A percentile compares a stretch with the other conserved stretches of the same genome.
Evolutionary conservation across 2,329 filamentous ascomycete species (phyloP).

Genomic region (Cordyceps farinosa): DNA sequence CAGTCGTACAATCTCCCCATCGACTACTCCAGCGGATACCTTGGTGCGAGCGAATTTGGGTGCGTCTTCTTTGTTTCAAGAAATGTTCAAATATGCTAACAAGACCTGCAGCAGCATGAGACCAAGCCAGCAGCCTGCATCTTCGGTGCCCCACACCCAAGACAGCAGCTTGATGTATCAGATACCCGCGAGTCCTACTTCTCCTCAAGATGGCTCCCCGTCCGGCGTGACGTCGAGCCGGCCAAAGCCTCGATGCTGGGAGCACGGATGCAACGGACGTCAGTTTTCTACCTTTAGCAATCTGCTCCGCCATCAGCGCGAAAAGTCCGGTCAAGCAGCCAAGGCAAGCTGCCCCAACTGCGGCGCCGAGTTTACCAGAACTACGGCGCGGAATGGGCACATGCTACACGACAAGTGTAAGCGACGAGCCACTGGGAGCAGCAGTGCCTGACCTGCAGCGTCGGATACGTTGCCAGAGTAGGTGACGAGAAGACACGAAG

Average conservation of each 20-base stretch:
- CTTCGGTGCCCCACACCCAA: slow-evolving; percentile 20
- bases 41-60: slow-evolving; percentile 10
- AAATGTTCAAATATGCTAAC: neutral
- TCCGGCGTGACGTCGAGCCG: slow-evolving; percentile 65
- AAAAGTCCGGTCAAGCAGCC: slow-evolving; percentile 86
- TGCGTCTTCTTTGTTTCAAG: neutral
- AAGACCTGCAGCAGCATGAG: neutral
- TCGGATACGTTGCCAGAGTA: neutral
- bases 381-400: slow-evolving; percentile 84
- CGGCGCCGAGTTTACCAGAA: slow-evolving; percentile 88
- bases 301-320: slow-evolving; percentile 83
- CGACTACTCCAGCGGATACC: slow-evolving; percentile 36
- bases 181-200: slow-evolving; percentile 23
- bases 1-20: slow-evolving; percentile 41
- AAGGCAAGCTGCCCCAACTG: slow-evolving; percentile 90
- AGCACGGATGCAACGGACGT: slow-evolving; percentile 92
- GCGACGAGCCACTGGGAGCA: slow-evolving; percentile 36
- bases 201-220: neutral
- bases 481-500: neutral
- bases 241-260: slow-evolving; percentile 95
- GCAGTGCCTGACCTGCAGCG: slow-evolving; percentile 24
- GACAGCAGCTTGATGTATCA: slow-evolving; percentile 39
- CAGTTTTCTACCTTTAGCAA: slow-evolving; percentile 98
- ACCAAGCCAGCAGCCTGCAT: neutral
- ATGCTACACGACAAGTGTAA: slow-evolving; percentile 88